Conservation (phyloP, 805 yeast genomes). For the Suhomyces kilbournensis region DNA sequence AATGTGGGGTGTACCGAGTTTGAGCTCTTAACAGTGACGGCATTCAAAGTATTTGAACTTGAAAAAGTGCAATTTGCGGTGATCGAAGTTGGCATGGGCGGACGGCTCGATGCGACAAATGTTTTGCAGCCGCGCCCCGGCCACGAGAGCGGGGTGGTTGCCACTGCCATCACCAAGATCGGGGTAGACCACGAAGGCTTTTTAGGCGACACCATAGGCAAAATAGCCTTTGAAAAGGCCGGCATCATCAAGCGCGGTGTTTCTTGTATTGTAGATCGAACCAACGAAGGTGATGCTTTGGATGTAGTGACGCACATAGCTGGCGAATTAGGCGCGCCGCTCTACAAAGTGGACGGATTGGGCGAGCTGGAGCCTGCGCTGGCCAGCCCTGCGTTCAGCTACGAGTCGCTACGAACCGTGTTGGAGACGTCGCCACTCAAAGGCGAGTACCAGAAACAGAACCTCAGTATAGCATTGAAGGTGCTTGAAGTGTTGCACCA, state of each 20-base stretch:
- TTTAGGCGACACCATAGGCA: constrained; percentile 60
- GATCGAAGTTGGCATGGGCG: constrained; percentile 95
- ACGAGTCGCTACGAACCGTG: not conserved
- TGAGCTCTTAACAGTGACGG: constrained; percentile 81
- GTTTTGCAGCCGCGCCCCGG: constrained; percentile 40
- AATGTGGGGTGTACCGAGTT: constrained; percentile 78
- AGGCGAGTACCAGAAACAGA: constrained; percentile 72
- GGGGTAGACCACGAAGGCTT: constrained; percentile 82
- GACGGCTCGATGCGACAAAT: constrained; percentile 85
- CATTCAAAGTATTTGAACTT: constrained; percentile 68
- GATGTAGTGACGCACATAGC: constrained; percentile 44
- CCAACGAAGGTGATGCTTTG: constrained; percentile 54
- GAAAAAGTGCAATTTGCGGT: constrained; percentile 69
- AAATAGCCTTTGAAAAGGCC: constrained; percentile 78
- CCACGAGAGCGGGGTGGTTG: constrained; percentile 41
- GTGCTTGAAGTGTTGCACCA: constrained; percentile 42
- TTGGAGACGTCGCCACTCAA: constrained; percentile 48
- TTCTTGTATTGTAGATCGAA: constrained; percentile 70
- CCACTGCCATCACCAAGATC: constrained; percentile 77
- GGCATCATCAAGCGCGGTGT: constrained; percentile 70
- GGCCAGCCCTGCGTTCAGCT: not conserved
- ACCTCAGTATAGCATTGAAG: constrained; percentile 64
- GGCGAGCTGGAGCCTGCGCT: not conserved
- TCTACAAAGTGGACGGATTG: constrained; percentile 23
- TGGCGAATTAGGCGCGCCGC: constrained; percentile 19